Conservation (phyloP, 1,139 yeast species). For the Pneumocystis sp. region DNA sequence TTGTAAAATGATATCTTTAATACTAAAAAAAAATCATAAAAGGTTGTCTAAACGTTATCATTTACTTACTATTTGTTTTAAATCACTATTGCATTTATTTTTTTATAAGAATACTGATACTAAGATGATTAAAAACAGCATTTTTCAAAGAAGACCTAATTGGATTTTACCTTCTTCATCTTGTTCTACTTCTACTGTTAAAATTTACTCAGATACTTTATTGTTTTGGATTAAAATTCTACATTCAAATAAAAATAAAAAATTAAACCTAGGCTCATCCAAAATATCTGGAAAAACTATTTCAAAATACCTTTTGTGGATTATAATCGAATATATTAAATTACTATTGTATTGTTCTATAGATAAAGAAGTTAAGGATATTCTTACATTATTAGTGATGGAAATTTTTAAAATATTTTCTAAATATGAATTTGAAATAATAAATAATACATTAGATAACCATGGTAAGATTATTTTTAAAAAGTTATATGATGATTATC, state of each 20-base stretch:
- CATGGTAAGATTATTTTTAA: constrained; percentile 58
- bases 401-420: not conserved
- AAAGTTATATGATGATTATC: constrained; percentile 55
- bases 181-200: not conserved
- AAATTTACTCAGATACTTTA: not conserved
- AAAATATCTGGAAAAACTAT: not conserved
- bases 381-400: not conserved
- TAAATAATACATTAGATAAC: constrained; percentile 56
- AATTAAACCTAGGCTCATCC: not conserved
- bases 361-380: not conserved
- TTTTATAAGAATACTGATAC: not conserved
- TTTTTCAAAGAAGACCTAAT: not conserved
- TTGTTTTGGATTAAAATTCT: not conserved
- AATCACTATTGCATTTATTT: not conserved
- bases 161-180: not conserved
- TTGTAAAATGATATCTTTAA: not conserved
- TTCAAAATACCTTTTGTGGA: not conserved
- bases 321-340: not conserved
- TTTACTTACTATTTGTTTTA: not conserved
- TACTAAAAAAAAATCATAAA: not conserved
- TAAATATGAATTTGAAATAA: constrained; percentile 43
- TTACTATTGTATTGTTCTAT: not conserved
- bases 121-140: not conserved
- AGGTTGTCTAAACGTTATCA: not conserved
- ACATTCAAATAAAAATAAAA: not conserved